These are phyloP conservation scores for Eutrema salsugineum DNA, from an alignment of 441 rosid genomes.

Conservation along the genomic window DNA sequence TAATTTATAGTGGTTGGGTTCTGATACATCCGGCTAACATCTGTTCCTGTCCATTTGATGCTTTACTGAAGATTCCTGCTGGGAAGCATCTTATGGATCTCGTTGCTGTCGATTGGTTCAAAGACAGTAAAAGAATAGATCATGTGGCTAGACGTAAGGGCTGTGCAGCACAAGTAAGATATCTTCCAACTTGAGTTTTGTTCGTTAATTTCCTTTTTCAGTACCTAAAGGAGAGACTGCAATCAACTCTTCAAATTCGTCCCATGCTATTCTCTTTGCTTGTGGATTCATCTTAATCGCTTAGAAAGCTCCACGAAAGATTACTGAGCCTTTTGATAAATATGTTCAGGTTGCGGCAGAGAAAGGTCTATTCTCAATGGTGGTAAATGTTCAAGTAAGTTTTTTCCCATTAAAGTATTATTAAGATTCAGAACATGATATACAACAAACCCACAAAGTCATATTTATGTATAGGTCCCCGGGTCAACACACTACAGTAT, in stretches of 20 bases:
- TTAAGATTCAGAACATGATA: neutral
- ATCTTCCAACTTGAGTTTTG: neutral
- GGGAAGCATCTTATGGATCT: constrained; percentile 99
- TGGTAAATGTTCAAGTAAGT: constrained; percentile 93
- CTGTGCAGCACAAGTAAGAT: constrained; percentile 89
- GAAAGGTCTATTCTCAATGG: constrained; percentile 75
- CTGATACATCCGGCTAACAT: constrained; percentile 10
- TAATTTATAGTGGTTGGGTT: constrained; percentile 3
- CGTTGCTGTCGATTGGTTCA: constrained; percentile 99
- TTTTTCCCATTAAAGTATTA: neutral
- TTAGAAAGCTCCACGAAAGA: neutral
- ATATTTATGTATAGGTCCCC: constrained; percentile 59
- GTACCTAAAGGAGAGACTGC: neutral
- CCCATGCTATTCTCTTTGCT: neutral
- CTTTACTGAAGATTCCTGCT: constrained; percentile 65
- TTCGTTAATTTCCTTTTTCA: neutral
- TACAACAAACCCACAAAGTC: neutral
- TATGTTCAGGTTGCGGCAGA: constrained; percentile 78
- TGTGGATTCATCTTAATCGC: neutral
- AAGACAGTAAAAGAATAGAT: constrained; percentile 95
- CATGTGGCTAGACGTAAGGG: constrained; percentile 95
- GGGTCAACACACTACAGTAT: constrained; percentile 96
- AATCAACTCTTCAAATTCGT: neutral
- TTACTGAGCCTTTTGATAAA: constrained; percentile 5
- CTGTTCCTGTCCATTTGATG: constrained; percentile 6